These are phyloP conservation scores for Cystobasidium onofrii DNA, from an alignment of 768 basidiomycete species.

Conservation along the genomic window DNA sequence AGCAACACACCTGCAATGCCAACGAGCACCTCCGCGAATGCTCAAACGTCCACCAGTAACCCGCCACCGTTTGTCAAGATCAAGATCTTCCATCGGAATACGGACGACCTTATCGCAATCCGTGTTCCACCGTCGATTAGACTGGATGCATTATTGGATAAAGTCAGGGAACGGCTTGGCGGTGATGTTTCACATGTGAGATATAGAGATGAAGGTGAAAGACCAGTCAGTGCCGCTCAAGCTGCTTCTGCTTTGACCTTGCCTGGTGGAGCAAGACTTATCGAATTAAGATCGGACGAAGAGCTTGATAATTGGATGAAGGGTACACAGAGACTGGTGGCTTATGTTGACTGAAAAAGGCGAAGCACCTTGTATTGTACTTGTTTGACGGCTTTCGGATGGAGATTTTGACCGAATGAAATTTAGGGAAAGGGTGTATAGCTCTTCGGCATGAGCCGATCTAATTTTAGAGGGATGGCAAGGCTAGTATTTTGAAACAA, in stretches of 20 bases:
- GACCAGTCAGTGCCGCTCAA: conserved; percentile 23
- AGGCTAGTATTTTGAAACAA: neutral
- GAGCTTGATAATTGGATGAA: conserved; percentile 41
- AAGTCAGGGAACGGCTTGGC: conserved; percentile 79
- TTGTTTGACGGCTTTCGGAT: neutral
- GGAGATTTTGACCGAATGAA: neutral
- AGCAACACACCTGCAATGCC: neutral
- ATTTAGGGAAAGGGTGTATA: neutral
- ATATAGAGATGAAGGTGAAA: conserved; percentile 51
- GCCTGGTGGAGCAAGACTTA: conserved; percentile 36
- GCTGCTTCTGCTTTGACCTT: conserved; percentile 22
- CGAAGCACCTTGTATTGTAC: neutral
- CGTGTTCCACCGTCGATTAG: conserved; percentile 88
- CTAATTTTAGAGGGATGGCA: neutral
- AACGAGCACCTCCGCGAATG: neutral
- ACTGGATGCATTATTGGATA: conserved; percentile 76
- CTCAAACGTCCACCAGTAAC: neutral
- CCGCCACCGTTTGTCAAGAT: conserved; percentile 70
- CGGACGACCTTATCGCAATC: conserved; percentile 93
- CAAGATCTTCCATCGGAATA: conserved; percentile 88
- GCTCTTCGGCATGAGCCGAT: neutral
- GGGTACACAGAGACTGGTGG: conserved; percentile 37
- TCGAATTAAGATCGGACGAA: conserved; percentile 36
- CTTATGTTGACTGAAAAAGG: conserved; percentile 32
- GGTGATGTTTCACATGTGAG: conserved; percentile 60